phyloP scores from a whole-genome alignment of 805 yeast species.

The Gaillardinia entomophila region DNA sequence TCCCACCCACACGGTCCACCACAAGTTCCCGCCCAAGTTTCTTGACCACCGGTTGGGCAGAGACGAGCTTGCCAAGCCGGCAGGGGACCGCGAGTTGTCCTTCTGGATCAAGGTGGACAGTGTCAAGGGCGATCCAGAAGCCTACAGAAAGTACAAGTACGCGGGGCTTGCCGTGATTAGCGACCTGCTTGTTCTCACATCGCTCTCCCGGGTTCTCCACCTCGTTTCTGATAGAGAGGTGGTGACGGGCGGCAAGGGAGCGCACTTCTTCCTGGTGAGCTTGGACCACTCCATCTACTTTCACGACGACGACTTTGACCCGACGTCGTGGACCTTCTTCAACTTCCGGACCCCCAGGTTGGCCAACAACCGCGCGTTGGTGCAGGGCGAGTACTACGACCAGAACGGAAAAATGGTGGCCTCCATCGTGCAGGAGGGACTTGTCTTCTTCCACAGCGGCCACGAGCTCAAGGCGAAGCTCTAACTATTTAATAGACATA shows the following conservation, averaged over 20 bases:
- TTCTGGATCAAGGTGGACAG: slow-evolving; percentile 28
- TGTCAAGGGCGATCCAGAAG: slow-evolving; percentile 3
- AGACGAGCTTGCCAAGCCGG: slow-evolving; percentile 14
- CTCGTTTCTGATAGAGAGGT: slow-evolving; percentile 7
- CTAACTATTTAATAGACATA: too few species aligned
- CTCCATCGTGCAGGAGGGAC: slow-evolving; percentile 29
- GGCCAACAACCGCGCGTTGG: slow-evolving; percentile 24
- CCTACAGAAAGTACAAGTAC: slow-evolving; percentile 15
- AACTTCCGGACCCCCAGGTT: slow-evolving; percentile 23
- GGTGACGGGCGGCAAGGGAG: slow-evolving; percentile 17
- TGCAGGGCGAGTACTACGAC: slow-evolving; percentile 25
- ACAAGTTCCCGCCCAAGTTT: slow-evolving; percentile 23
- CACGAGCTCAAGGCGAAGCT: slow-evolving; percentile 14
- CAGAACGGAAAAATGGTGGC: slow-evolving; percentile 24
- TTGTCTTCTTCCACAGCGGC: slow-evolving; percentile 19
- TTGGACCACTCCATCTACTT: slow-evolving; percentile 30
- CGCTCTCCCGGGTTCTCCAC: slow-evolving; percentile 23
- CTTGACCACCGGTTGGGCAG: slow-evolving; percentile 14
- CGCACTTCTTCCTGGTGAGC: slow-evolving; percentile 25
- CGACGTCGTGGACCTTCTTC: slow-evolving; percentile 26
- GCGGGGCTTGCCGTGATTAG: slow-evolving; percentile 26
- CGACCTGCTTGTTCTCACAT: slow-evolving; percentile 27
- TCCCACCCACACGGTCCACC: slow-evolving; percentile 12
- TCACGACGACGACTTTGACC: slow-evolving; percentile 31
- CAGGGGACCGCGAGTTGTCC: slow-evolving; percentile 25